Conservation (phyloP, 192 early-diverging fungal genomes). For the Mortierella hygrophila region DNA sequence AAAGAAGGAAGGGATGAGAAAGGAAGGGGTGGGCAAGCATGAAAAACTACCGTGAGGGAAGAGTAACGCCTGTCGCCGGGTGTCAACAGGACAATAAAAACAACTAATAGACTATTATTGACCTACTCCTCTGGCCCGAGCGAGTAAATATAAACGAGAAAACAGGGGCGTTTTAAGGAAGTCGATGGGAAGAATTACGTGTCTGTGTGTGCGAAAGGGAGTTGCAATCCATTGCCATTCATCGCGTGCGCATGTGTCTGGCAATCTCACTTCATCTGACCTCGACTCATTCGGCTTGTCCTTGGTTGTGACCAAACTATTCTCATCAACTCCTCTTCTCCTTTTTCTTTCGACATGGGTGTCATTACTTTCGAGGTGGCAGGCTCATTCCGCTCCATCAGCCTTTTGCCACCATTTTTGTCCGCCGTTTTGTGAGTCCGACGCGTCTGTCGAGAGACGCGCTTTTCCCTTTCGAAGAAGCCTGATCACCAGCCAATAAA, state of each 20-base stretch:
- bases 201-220: background rate
- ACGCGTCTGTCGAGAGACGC: background rate
- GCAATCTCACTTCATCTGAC: background rate
- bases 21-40: background rate
- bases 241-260: background rate
- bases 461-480: background rate
- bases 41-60: background rate
- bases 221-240: background rate
- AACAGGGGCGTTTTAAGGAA: background rate
- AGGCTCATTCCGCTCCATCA: background rate
- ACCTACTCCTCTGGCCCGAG: background rate
- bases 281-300: too few species aligned
- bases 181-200: background rate
- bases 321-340: background rate
- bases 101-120: background rate
- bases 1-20: background rate
- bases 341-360: background rate
- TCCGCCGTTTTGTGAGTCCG: background rate
- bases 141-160: background rate
- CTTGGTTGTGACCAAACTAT: background rate
- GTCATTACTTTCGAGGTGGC: background rate
- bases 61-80: background rate
- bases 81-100: background rate
- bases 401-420: background rate
- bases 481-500: background rate